Evolutionary conservation across 331 rosid species (phyloP).

Genomic region (Telfairia occidentalis): DNA sequence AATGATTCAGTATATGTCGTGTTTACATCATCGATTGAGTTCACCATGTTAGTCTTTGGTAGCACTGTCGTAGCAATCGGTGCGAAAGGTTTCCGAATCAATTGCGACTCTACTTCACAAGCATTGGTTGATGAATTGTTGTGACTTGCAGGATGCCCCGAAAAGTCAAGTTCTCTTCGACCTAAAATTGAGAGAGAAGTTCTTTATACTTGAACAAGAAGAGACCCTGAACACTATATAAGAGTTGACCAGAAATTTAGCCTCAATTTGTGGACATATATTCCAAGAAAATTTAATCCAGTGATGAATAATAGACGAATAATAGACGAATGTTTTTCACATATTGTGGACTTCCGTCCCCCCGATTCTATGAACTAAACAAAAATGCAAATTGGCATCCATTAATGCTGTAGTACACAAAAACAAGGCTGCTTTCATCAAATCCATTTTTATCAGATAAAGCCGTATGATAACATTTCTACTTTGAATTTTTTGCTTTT

Average conservation of each 20-base stretch:
- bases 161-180: constrained; percentile 6
- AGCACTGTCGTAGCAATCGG: constrained; percentile 33
- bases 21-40: constrained; percentile 21
- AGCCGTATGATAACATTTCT: neutral
- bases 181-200: neutral
- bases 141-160: neutral
- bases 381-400: neutral
- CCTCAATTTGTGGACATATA: neutral
- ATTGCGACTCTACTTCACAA: constrained; percentile 20
- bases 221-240: neutral
- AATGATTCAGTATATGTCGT: neutral
- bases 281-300: too few species aligned
- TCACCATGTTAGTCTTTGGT: constrained; percentile 26
- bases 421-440: neutral
- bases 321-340: neutral
- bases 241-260: neutral
- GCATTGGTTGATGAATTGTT: constrained; percentile 9
- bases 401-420: neutral
- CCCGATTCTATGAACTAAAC: neutral
- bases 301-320: too few species aligned
- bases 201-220: neutral
- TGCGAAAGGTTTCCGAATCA: constrained; percentile 46
- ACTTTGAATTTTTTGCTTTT: neutral
- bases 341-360: neutral
- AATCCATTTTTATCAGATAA: neutral